These are phyloP conservation scores for Mycena filopes DNA, from an alignment of 768 basidiomycete species.

Conservation along the genomic window DNA sequence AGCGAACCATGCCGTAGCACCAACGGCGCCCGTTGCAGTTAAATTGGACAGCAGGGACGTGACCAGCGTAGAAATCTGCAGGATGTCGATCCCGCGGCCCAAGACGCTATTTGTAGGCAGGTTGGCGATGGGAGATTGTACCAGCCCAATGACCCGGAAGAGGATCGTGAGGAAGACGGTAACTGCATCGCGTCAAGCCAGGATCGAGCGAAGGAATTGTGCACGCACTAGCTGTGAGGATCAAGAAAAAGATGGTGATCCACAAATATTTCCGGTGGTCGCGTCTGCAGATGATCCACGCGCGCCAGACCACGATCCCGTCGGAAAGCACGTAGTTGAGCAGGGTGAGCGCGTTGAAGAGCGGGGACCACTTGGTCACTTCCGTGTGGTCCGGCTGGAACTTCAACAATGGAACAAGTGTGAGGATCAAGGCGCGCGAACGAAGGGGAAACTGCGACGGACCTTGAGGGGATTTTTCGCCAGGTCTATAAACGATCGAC, in stretches of 20 bases:
- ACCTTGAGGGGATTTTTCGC: not conserved
- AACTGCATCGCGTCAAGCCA: slow-evolving; percentile 5
- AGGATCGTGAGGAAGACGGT: slow-evolving; percentile 21
- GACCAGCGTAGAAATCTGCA: slow-evolving; percentile 20
- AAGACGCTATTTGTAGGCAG: not conserved
- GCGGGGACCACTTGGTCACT: slow-evolving; percentile 22
- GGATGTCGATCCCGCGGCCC: slow-evolving; percentile 1
- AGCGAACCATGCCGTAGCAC: slow-evolving; percentile 22
- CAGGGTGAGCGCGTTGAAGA: slow-evolving; percentile 26
- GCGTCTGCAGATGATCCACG: slow-evolving; percentile 25
- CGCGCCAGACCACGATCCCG: slow-evolving; percentile 25
- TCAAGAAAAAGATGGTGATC: slow-evolving; percentile 20
- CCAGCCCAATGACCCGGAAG: slow-evolving; percentile 6
- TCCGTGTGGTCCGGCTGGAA: not conserved
- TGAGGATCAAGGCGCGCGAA: too few relatives aligned
- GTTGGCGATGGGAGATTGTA: slow-evolving; percentile 18
- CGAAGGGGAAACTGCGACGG: too few relatives aligned
- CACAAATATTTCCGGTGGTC: slow-evolving; percentile 29
- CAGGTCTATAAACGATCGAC: not conserved
- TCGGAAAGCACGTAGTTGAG: slow-evolving; percentile 27
- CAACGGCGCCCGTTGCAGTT: slow-evolving; percentile 27
- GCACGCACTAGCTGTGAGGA: too few relatives aligned
- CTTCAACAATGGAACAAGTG: not conserved
- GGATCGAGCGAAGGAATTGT: too few relatives aligned
- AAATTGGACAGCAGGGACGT: slow-evolving; percentile 30